Evolutionary conservation across 164 flowering plant species (phyloP), one percentile per base, ranked within the genome.

Genomic region (Tetrastigma voinierianum): DNA sequence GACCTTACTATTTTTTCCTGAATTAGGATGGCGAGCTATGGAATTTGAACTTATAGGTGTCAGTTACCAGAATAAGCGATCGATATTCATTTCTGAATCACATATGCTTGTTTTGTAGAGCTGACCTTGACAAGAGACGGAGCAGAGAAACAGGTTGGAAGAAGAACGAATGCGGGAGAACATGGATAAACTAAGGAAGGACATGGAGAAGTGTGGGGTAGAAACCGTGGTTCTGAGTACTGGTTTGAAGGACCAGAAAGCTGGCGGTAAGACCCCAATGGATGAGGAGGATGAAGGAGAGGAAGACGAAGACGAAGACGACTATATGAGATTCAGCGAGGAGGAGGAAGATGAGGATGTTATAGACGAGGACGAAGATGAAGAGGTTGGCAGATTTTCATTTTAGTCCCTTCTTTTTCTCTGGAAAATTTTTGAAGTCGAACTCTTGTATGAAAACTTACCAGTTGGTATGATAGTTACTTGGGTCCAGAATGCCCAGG

Each of bases 121-220:
- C 86, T 74, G 97, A 95, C 70, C 90, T 95, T 62, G 99, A 92
- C 72, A 89, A 86, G 81, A 84, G 97, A 74, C 76, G 82, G 61
- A n/a, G 94, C 84, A 62, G 99, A 95, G 78, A 95, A 89, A 82
- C 78, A 81, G 88, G 0, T 67, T 95, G 65, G 99, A 92, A 72
- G 96, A 88, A n/a, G n/a, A 89, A 46, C 88, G 87, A 23, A 74
- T 70, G 71, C 78, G 69, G 58, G 90, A 83, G 54, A 84, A 68
- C 83, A 90, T 95, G 96, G 96, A 89, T 8, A 95, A 82, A 74
- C 84, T 95, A 57, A 82, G 90, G 79, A 90, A 71, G 76, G 99
- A 90, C 62, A 87, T 89, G 91, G 94, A 88, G 80, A 79, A 77
- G 61, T 77, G 93, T 10, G 55, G 75, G 32, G 97, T 96, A 24